These are phyloP conservation scores for Thelonectria rubi DNA, from an alignment of 2,329 filamentous ascomycete species.

Conservation along the genomic window DNA sequence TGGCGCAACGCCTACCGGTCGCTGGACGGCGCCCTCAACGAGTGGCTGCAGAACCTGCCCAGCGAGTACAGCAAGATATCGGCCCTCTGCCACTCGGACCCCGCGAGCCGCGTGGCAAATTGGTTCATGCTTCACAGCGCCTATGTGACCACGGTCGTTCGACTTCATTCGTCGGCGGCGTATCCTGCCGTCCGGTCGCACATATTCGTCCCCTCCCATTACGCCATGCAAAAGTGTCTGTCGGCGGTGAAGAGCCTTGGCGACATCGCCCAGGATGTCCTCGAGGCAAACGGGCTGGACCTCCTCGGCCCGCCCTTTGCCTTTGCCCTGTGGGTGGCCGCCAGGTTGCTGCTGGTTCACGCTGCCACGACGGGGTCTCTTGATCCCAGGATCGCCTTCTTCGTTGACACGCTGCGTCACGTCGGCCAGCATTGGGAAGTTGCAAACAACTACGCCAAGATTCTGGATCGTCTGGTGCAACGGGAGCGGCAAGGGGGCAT, in stretches of 20 bases:
- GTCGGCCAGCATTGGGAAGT: conserved; percentile 57
- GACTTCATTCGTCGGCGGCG: conserved; percentile 55
- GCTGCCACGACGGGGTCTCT: conserved; percentile 50
- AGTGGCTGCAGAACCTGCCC: conserved; percentile 54
- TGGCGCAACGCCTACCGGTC: conserved; percentile 54
- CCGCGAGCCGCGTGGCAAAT: conserved; percentile 56
- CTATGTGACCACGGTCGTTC: conserved; percentile 55
- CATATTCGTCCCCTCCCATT: conserved; percentile 55
- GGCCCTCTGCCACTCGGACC: conserved; percentile 55
- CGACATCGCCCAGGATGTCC: conserved; percentile 55
- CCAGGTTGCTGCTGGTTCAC: conserved; percentile 52
- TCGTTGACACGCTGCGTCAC: conserved; percentile 53
- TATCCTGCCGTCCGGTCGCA: conserved; percentile 53
- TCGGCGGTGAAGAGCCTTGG: conserved; percentile 55
- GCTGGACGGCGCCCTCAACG: conserved; percentile 51
- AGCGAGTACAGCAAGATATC: conserved; percentile 58
- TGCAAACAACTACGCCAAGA: conserved; percentile 53
- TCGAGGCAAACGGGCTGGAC: conserved; percentile 54
- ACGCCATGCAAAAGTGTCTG: conserved; percentile 56
- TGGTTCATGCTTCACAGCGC: conserved; percentile 58
- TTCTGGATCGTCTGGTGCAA: conserved; percentile 51
- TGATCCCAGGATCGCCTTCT: conserved; percentile 54
- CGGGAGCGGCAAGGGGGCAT: conserved; percentile 48
- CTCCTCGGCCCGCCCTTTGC: conserved; percentile 55
- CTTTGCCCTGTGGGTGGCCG: conserved; percentile 56